Conservation (phyloP, 2,329 filamentous ascomycete species). For the Didymella glomerata region DNA sequence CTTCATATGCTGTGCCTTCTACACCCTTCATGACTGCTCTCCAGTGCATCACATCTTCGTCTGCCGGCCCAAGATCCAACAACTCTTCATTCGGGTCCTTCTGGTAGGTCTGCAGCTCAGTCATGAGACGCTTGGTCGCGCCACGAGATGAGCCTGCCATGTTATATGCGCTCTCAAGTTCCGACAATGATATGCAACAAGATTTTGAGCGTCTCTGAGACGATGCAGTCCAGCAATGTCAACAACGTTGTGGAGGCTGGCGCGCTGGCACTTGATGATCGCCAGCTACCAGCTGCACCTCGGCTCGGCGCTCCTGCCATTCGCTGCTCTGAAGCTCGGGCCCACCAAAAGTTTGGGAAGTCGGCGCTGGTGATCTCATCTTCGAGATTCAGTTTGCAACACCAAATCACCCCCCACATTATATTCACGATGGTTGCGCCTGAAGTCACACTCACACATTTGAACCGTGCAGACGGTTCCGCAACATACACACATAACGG, state of each 20-base stretch:
- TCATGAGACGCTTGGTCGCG: constrained; percentile 65
- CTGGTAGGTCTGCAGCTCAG: constrained; percentile 67
- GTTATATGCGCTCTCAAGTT: constrained; percentile 1
- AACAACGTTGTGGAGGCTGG: constrained; percentile 14
- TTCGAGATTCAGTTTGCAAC: constrained; percentile 14
- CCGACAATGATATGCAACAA: neutral
- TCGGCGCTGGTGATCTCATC: constrained; percentile 21
- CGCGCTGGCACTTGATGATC: constrained; percentile 9
- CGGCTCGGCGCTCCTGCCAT: constrained; percentile 33
- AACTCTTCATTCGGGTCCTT: constrained; percentile 65
- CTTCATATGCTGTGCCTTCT: constrained; percentile 67
- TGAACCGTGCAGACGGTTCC: constrained; percentile 80
- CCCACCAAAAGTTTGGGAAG: constrained; percentile 39
- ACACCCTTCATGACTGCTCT: constrained; percentile 68
- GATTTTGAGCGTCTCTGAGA: neutral
- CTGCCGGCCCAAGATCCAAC: constrained; percentile 63
- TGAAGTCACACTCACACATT: constrained; percentile 50
- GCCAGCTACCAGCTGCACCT: constrained; percentile 29
- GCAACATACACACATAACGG: constrained; percentile 78
- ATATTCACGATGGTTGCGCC: constrained; percentile 39
- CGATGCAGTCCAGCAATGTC: neutral
- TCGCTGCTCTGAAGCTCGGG: constrained; percentile 28
- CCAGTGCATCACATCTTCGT: constrained; percentile 67
- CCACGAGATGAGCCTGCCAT: constrained; percentile 48
- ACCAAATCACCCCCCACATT: neutral